phyloP scores from a whole-genome alignment of 148 eudicot species.

The Beta vulgaris region DNA sequence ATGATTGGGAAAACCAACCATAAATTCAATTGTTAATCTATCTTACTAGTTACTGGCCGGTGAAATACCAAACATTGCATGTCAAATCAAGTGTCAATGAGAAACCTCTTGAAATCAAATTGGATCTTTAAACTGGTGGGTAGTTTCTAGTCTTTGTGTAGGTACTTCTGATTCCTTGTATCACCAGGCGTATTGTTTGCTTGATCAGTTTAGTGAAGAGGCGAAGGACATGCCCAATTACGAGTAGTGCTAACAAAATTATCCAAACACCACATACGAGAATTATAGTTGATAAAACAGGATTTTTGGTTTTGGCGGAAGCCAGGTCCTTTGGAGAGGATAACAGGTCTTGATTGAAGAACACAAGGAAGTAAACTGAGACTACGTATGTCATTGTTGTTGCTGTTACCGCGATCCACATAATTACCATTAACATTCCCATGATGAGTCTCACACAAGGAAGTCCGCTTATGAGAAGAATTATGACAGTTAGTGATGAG shows the following conservation, averaged over 20 bases:
- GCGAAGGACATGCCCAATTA: neutral
- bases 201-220: neutral
- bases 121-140: neutral
- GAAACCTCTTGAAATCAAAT: too few species aligned
- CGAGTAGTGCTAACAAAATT: neutral
- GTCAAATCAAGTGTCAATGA: too few species aligned
- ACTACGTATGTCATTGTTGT: slow-evolving; percentile 18
- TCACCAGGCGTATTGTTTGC: neutral
- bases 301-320: neutral
- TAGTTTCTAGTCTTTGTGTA: neutral
- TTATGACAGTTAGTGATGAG: slow-evolving; percentile 25
- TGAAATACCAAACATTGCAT: too few species aligned
- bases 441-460: slow-evolving; percentile 24
- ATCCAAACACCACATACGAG: neutral
- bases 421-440: slow-evolving; percentile 18
- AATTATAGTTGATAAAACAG: neutral
- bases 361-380: neutral
- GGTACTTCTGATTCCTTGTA: neutral
- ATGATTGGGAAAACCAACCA: too few species aligned
- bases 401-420: slow-evolving; percentile 32
- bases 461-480: slow-evolving; percentile 36
- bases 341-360: too few species aligned
- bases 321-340: neutral
- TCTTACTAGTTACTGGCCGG: too few species aligned
- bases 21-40: too few species aligned